Conservation (phyloP, 495 filamentous ascomycete genomes). For the Aspergillus nidulans region DNA sequence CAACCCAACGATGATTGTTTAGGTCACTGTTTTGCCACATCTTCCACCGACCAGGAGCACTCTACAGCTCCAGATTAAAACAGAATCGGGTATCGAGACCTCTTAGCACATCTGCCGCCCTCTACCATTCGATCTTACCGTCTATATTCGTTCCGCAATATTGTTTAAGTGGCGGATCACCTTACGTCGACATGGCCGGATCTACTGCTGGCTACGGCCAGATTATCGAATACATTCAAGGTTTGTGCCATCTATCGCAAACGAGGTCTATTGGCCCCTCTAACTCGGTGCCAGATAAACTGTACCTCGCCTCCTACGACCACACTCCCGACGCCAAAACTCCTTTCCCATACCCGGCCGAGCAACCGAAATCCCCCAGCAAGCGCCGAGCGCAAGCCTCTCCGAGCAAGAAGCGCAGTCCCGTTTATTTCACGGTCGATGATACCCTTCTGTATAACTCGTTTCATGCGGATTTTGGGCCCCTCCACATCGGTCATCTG, state of each 20-base stretch:
- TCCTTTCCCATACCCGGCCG: slow-evolving; percentile 75
- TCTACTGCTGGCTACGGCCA: slow-evolving; percentile 56
- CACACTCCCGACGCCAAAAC: slow-evolving; percentile 73
- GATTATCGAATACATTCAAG: slow-evolving; percentile 76
- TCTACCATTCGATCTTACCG: slow-evolving; percentile 2
- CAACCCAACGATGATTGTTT: slow-evolving; percentile 20
- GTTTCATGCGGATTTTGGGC: slow-evolving; percentile 97
- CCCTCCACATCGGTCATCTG: slow-evolving; percentile 92
- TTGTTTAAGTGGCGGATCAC: slow-evolving; percentile 12
- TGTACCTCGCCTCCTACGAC: slow-evolving; percentile 92
- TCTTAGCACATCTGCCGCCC: slow-evolving; percentile 4
- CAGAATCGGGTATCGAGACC: background rate
- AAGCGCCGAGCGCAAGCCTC: slow-evolving; percentile 67
- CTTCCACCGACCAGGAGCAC: background rate
- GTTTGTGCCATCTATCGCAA: slow-evolving; percentile 34
- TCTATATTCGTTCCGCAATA: slow-evolving; percentile 3
- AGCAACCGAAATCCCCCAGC: slow-evolving; percentile 59
- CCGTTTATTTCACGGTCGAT: slow-evolving; percentile 94
- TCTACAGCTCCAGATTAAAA: background rate
- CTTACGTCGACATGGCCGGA: slow-evolving; percentile 30
- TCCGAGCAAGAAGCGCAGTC: slow-evolving; percentile 51
- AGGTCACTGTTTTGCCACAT: slow-evolving; percentile 13
- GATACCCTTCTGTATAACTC: slow-evolving; percentile 92
- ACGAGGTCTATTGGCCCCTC: background rate
- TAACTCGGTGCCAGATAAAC: slow-evolving; percentile 61